phyloP scores from a whole-genome alignment of 805 yeast species.

The Teunomyces pallodes region DNA sequence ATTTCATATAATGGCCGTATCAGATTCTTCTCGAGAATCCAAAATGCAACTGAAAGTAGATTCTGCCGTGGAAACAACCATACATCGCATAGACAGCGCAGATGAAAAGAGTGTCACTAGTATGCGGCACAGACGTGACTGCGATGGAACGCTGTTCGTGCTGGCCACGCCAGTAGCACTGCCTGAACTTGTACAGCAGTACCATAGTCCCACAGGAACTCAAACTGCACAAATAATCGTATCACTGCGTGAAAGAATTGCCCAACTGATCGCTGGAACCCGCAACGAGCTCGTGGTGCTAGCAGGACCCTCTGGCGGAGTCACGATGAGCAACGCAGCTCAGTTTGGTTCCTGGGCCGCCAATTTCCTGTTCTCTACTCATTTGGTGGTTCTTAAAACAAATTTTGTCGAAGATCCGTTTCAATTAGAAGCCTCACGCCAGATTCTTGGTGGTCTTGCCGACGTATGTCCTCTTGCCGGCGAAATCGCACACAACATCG shows the following conservation, averaged over 20 bases:
- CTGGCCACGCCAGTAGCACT: background rate
- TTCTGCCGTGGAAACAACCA: background rate
- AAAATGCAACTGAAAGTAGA: background rate
- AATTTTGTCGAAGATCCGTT: conserved; percentile 30
- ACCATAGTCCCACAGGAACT: background rate
- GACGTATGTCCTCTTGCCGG: conserved; percentile 45
- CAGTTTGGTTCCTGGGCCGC: conserved; percentile 41
- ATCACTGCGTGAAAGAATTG: conserved; percentile 16
- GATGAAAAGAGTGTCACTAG: conserved; percentile 2
- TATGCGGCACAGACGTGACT: background rate
- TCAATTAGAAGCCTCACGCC: conserved; percentile 24
- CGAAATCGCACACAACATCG: conserved; percentile 45
- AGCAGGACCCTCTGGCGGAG: background rate
- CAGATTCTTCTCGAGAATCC: too few relatives aligned
- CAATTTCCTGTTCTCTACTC: conserved; percentile 28
- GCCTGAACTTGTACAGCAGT: conserved; percentile 1
- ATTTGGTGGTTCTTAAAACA: conserved; percentile 33
- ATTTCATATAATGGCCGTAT: too few relatives aligned
- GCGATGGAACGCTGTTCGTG: background rate
- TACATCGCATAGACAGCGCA: background rate
- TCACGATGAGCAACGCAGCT: conserved; percentile 20
- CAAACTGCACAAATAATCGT: background rate
- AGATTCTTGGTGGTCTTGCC: conserved; percentile 38
- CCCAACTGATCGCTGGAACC: background rate
- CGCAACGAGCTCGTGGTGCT: background rate